These are phyloP conservation scores for Thermothelomyces thermophilus DNA, from an alignment of 2,329 filamentous ascomycete genomes.

Conservation along the genomic window DNA sequence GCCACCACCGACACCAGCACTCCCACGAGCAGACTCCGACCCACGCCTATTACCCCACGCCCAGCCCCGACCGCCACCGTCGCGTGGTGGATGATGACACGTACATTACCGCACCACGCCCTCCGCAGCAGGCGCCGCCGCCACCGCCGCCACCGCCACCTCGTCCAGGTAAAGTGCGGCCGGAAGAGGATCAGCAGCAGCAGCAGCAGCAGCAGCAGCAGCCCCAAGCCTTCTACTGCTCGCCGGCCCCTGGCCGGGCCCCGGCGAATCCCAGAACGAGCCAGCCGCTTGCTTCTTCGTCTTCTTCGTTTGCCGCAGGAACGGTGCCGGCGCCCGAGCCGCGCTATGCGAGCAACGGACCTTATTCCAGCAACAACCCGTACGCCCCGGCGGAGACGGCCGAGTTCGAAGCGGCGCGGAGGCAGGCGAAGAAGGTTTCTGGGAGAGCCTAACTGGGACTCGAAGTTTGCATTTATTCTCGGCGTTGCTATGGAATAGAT, in stretches of 20 bases:
- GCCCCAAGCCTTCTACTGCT: no score
- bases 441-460: slow-evolving; percentile 4
- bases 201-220: not conserved
- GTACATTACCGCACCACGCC: slow-evolving; percentile 13
- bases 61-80: not conserved
- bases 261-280: not conserved
- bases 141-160: slow-evolving; percentile 29
- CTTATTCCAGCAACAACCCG: slow-evolving; percentile 11
- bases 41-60: not conserved
- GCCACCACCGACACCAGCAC: not conserved
- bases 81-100: not conserved
- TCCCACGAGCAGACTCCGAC: not conserved
- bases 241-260: slow-evolving; percentile 4
- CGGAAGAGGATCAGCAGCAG: slow-evolving; percentile 13
- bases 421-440: slow-evolving; percentile 8
- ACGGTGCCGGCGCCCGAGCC: slow-evolving; percentile 9
- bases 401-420: slow-evolving; percentile 16
- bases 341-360: slow-evolving; percentile 15
- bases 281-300: not conserved
- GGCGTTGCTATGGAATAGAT: not conserved
- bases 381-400: slow-evolving; percentile 14
- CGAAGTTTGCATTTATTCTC: no score
- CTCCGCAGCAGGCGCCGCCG: slow-evolving; percentile 25
- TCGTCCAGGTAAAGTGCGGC: slow-evolving; percentile 30
- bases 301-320: no score